Base-by-base conservation (phyloP, 163 green algal species). In the Scenedesmus sp. region DNA sequence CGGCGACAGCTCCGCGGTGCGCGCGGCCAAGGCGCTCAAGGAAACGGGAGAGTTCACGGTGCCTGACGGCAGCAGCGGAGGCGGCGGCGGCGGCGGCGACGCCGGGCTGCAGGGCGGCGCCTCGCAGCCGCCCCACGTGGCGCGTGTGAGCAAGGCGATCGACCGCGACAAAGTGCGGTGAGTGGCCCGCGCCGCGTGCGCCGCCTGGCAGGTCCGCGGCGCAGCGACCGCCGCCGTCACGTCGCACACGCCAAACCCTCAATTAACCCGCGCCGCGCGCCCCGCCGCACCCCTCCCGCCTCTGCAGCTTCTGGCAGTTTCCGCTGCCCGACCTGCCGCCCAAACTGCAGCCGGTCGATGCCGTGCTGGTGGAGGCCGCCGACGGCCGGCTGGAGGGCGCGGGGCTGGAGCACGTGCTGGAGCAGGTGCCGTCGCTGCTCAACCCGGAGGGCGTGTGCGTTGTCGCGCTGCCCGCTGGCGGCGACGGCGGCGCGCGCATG, bases 11-110 rank as follows among this genome's bases (percentile, higher is more conserved):
- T 26, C 45, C 50, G 33, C 63, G n/a, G 54, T 82, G 22, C 39
- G 62, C 36, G 75, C 75, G 22, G 75, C 75, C 44, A 82, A 82
- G 54, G 75, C 76, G 63, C 26, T 82, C 24, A 70, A 70, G 53
- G 75, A 67, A 5, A 28, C 18, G 18, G 75, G 75, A 1, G n/a
- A n/a, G n/a, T n/a, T n/a, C n/a, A n/a, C n/a, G n/a, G n/a, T n/a
- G n/a, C n/a, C 1, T 5, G 34, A 70, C 34, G 29, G 6, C 34
- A 50, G 22, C 60, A 50, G 60, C 60, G 29, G 34, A 31, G 47
- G 47, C 47, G 36, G 39, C 47, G 18, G 13, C 28, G 29, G 26
- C 24, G 36, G 20, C 47, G 42, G 50, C 47, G 65, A 33, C 7
- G 4, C 48, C 20, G 45, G 45, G 31, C 18, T 39, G 67, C 44